A percentile compares a stretch with the other conserved stretches of the same genome.
These are phyloP conservation scores for Apiospora saccharicola DNA, from an alignment of 2,329 filamentous ascomycete genomes.

Conservation along the genomic window DNA sequence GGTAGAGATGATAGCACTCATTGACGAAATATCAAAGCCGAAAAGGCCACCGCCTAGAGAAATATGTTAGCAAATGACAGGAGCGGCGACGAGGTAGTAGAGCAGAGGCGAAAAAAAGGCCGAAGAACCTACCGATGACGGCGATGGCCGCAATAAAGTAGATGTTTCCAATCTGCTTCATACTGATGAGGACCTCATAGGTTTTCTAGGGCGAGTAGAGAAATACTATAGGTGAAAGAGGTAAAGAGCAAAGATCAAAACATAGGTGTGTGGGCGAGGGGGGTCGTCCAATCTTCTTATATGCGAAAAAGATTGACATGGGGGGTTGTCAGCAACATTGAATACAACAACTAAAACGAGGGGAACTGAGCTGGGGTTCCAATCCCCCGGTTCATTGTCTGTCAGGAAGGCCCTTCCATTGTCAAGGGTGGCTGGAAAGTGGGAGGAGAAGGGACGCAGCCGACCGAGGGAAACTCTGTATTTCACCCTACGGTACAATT, in stretches of 20 bases:
- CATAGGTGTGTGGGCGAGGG: neutral
- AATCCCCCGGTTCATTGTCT: slow-evolving; percentile 13
- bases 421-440: slow-evolving; percentile 15
- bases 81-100: neutral
- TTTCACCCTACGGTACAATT: slow-evolving; percentile 17
- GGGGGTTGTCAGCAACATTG: slow-evolving; percentile 1
- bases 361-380: slow-evolving; percentile 5
- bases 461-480: slow-evolving; percentile 20
- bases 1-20: slow-evolving; percentile 53
- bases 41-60: slow-evolving; percentile 48
- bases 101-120: neutral
- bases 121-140: slow-evolving; percentile 47
- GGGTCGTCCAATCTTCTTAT: slow-evolving; percentile 11
- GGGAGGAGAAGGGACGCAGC: slow-evolving; percentile 16
- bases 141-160: slow-evolving; percentile 53
- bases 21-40: slow-evolving; percentile 55
- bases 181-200: slow-evolving; percentile 29
- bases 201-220: neutral
- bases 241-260: neutral
- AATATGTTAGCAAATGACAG: neutral
- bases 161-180: slow-evolving; percentile 48
- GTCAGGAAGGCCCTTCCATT: neutral
- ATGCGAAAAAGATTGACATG: neutral
- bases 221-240: slow-evolving; percentile 7
- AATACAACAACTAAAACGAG: neutral